phyloP scores from a whole-genome alignment of 2,329 filamentous ascomycete genomes.

The Gaeumannomyces tritici region DNA sequence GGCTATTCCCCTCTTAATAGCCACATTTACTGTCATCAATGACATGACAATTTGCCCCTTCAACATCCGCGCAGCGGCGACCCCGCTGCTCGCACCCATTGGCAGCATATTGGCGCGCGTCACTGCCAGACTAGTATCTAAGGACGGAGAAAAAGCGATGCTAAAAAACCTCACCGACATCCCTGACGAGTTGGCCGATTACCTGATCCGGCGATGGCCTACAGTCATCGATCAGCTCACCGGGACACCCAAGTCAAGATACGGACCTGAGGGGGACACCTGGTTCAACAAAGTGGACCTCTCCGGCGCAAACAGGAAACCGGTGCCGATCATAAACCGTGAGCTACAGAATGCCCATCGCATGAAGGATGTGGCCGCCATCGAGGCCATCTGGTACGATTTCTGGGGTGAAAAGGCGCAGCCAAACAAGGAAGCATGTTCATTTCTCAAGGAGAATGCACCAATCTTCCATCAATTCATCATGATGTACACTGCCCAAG shows the following conservation, averaged over 20 bases:
- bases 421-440: background rate
- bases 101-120: background rate
- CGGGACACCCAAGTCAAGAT: background rate
- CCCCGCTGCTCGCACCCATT: background rate
- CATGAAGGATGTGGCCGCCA: background rate
- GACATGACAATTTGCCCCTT: conserved; percentile 16
- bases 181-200: background rate
- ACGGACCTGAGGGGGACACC: background rate
- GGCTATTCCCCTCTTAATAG: conserved; percentile 24
- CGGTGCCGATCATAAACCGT: background rate
- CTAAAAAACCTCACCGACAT: background rate
- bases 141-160: background rate
- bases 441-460: conserved; percentile 8
- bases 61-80: background rate
- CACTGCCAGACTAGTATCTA: background rate
- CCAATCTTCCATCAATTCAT: conserved; percentile 25
- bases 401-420: background rate
- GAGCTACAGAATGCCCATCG: background rate
- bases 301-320: background rate
- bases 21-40: conserved; percentile 26
- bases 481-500: conserved; percentile 20
- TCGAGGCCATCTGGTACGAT: background rate
- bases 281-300: conserved; percentile 18
- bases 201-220: background rate
- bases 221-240: background rate